A percentile compares a stretch with the other conserved stretches of the same genome.
Evolutionary conservation across 345 rosid genomes (phyloP).

Genomic region (Pistacia vera): DNA sequence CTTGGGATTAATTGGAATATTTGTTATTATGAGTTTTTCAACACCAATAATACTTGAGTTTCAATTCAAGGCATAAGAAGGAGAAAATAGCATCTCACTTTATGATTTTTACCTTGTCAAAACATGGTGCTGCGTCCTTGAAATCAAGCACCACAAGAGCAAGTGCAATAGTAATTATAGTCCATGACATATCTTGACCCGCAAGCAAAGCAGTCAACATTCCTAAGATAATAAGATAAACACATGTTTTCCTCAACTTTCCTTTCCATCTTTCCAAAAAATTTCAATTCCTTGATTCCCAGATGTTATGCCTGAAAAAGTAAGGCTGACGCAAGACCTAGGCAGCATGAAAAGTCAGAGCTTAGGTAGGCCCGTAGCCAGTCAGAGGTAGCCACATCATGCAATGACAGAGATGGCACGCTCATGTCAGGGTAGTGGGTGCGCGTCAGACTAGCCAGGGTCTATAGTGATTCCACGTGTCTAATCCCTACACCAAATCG

Average conservation of each 20-base stretch:
- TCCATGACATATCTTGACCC: constrained; percentile 93
- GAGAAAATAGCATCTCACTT: neutral
- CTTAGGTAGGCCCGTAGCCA: no score
- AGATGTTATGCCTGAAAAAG: neutral
- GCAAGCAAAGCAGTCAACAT: constrained; percentile 65
- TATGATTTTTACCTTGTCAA: constrained; percentile 64
- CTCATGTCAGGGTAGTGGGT: no score
- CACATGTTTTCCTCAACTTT: constrained; percentile 58
- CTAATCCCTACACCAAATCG: no score
- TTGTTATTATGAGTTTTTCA: no score
- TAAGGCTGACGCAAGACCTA: no score
- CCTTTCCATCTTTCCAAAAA: constrained; percentile 39
- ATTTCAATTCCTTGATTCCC: constrained; percentile 39
- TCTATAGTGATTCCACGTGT: no score
- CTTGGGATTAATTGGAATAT: no score
- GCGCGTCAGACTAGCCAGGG: no score
- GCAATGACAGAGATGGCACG: no score
- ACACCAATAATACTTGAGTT: neutral
- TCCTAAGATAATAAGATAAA: constrained; percentile 62
- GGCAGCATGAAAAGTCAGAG: no score
- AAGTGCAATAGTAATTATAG: constrained; percentile 79
- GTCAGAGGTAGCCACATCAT: no score
- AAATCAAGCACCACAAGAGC: constrained; percentile 86
- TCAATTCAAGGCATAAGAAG: neutral
- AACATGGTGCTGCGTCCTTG: constrained; percentile 72